Evolutionary conservation across 331 rosid genomes (phyloP).

Genomic region (Telfairia occidentalis): DNA sequence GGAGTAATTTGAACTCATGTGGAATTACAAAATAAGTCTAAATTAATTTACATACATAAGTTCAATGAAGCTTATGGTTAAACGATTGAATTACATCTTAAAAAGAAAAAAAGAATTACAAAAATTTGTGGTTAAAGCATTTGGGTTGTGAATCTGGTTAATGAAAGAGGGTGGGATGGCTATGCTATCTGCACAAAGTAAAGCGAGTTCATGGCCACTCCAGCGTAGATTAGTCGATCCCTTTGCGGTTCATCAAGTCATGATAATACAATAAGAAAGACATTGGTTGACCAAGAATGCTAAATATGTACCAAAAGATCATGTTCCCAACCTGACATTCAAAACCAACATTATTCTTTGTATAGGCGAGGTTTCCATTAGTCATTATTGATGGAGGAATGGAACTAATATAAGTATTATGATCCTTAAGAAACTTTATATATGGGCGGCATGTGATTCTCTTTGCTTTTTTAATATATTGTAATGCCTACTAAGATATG

Average conservation of each 20-base stretch:
- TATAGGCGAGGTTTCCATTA: not conserved
- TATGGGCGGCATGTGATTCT: not conserved
- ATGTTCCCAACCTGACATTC: conserved; percentile 73
- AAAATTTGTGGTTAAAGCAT: not conserved
- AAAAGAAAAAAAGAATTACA: not conserved
- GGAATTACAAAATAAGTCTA: not conserved
- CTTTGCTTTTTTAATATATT: not conserved
- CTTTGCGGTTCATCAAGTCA: conserved; percentile 79
- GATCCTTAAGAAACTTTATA: not conserved
- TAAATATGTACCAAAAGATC: conserved; percentile 82
- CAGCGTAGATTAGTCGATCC: conserved; percentile 13
- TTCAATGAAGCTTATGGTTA: not conserved
- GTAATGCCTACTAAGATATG: not conserved
- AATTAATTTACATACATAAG: not conserved
- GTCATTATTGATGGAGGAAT: not conserved
- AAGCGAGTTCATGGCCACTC: not conserved
- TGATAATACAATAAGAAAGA: conserved; percentile 80
- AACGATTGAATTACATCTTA: not conserved
- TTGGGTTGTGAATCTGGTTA: not conserved
- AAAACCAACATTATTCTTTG: not conserved
- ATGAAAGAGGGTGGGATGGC: not conserved
- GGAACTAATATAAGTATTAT: not conserved
- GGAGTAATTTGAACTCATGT: not conserved
- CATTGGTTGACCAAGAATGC: conserved; percentile 95
- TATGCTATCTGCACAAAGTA: not conserved